Conservation (phyloP, 345 rosid genomes). For the Acer campestre region DNA sequence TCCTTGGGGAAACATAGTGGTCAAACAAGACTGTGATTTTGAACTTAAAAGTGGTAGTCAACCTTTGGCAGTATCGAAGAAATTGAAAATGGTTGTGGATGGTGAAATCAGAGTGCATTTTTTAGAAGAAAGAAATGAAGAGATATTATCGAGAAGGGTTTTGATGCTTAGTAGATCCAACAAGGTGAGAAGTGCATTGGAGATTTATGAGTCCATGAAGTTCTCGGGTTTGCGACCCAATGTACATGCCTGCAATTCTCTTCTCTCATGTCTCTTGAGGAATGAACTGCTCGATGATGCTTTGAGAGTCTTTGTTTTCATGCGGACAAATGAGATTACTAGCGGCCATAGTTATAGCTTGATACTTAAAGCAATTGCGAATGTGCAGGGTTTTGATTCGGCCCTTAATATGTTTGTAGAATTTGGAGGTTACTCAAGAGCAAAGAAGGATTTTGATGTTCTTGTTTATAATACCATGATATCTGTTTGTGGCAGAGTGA, state of each 20-base stretch:
- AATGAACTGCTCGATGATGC: conserved; percentile 44
- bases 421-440: conserved; percentile 42
- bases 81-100: conserved; percentile 2
- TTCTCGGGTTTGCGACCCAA: conserved; percentile 46
- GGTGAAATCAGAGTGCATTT: conserved; percentile 39
- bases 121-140: conserved; percentile 70
- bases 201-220: conserved; percentile 63
- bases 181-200: conserved; percentile 69
- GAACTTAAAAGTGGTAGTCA: conserved; percentile 20
- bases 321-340: conserved; percentile 46
- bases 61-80: conserved; percentile 8
- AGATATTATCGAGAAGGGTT: conserved; percentile 62
- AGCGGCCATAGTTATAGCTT: conserved; percentile 70
- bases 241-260: conserved; percentile 69
- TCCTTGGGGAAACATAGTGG: conserved; percentile 35
- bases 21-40: conserved; percentile 10
- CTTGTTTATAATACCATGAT: conserved; percentile 76
- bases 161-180: conserved; percentile 72
- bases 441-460: conserved; percentile 47
- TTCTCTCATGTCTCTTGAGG: conserved; percentile 69
- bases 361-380: conserved; percentile 65
- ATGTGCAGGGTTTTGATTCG: conserved; percentile 50
- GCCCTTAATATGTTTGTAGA: conserved; percentile 57
- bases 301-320: conserved; percentile 54
- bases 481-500: conserved; percentile 61